phyloP scores from a whole-genome alignment of 1,139 yeast species.

The Zygoascus meyerae region DNA sequence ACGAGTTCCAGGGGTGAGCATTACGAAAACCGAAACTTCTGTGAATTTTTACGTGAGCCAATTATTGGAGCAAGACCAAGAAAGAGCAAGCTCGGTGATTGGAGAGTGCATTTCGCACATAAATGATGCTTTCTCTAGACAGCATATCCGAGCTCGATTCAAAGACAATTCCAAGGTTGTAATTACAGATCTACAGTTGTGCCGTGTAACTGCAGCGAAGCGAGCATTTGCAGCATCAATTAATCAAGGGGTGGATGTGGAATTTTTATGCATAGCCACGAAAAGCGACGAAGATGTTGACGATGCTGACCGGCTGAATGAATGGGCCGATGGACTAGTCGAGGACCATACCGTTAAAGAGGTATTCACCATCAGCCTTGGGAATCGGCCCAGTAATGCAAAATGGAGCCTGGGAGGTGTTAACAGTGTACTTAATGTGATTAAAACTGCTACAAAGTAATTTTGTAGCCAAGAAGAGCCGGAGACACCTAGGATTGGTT shows the following conservation, averaged over 20 bases:
- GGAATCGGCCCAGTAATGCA: conserved; percentile 54
- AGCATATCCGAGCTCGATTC: conserved; percentile 72
- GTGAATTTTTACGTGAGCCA: conserved; percentile 50
- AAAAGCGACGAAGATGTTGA: conserved; percentile 58
- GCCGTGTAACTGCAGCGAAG: conserved; percentile 24
- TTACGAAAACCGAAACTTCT: conserved; percentile 69
- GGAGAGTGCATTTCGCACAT: conserved; percentile 86
- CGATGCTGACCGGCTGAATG: conserved; percentile 53
- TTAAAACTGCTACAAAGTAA: no score
- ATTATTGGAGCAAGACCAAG: conserved; percentile 53
- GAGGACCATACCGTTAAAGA: conserved; percentile 16
- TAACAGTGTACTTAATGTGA: conserved; percentile 52
- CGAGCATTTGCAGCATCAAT: conserved; percentile 18
- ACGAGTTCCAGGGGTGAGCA: conserved; percentile 71
- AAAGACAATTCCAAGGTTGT: conserved; percentile 44
- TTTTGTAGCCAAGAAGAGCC: no score
- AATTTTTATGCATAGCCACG: conserved; percentile 42
- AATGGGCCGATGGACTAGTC: conserved; percentile 42
- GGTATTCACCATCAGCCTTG: conserved; percentile 61
- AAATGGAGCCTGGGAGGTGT: conserved; percentile 67
- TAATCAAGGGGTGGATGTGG: conserved; percentile 10
- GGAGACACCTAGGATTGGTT: no score
- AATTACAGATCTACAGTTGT: conserved; percentile 21
- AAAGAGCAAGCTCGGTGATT: conserved; percentile 58
- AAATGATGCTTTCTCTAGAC: conserved; percentile 62